These are phyloP conservation scores for Crassisporium funariophilum DNA, from an alignment of 768 basidiomycete species.

Conservation along the genomic window DNA sequence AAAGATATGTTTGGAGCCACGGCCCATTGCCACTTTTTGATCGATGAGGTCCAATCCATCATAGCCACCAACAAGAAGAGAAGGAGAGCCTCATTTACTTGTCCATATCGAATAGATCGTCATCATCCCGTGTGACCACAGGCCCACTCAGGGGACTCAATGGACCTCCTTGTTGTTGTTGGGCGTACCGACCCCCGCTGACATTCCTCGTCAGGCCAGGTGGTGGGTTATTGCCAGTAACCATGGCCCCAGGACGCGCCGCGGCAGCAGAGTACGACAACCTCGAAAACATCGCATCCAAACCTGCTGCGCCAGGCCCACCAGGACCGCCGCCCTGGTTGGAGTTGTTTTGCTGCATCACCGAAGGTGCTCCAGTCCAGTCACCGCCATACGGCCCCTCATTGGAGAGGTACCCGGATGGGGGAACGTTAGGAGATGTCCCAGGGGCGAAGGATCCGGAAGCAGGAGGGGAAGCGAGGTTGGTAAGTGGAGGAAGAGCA, in stretches of 20 bases:
- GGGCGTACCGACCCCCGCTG: conserved; percentile 38
- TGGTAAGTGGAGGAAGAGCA: conserved; percentile 52
- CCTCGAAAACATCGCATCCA: conserved; percentile 60
- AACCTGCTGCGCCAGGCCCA: conserved; percentile 13
- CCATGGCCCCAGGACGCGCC: conserved; percentile 13
- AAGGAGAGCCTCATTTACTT: conserved; percentile 17
- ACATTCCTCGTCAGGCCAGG: conserved; percentile 41
- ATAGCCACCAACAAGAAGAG: conserved; percentile 2
- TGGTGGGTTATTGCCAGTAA: conserved; percentile 23
- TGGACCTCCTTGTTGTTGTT: conserved; percentile 34
- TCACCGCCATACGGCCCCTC: conserved; percentile 32
- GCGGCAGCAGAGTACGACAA: conserved; percentile 55
- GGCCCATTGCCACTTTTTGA: neutral
- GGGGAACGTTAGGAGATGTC: conserved; percentile 13
- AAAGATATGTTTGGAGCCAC: neutral
- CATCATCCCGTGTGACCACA: conserved; percentile 62
- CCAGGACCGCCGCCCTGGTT: conserved; percentile 3
- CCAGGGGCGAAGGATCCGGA: conserved; percentile 13
- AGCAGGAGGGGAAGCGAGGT: conserved; percentile 30
- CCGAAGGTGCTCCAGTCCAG: conserved; percentile 4
- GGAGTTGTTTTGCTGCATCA: neutral
- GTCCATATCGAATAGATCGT: conserved; percentile 73
- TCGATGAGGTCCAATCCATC: neutral
- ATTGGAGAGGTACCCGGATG: conserved; percentile 11
- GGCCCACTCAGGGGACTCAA: conserved; percentile 66